These are phyloP conservation scores for Schoenoplectus tabernaemontani DNA, from an alignment of 202 grass and related monocot genomes.

Conservation along the genomic window DNA sequence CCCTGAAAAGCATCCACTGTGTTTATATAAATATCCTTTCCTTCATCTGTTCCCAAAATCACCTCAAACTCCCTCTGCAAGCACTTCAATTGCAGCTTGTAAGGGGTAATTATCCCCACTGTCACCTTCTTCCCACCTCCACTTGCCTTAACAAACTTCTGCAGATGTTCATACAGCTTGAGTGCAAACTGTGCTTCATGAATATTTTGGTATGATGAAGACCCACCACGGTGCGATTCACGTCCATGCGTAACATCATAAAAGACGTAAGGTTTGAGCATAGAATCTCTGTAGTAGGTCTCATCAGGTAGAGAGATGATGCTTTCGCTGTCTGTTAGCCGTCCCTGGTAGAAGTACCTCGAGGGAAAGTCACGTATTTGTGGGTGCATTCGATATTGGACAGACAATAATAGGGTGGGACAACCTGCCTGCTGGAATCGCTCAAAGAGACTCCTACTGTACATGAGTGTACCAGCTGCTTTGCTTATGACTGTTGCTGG, in stretches of 20 bases:
- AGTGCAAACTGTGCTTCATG: constrained; percentile 87
- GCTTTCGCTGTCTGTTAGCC: constrained; percentile 86
- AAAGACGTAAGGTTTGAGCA: constrained; percentile 86
- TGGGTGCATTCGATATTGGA: constrained; percentile 98
- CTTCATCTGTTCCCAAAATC: constrained; percentile 75
- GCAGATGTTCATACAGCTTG: constrained; percentile 72
- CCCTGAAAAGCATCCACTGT: constrained; percentile 99
- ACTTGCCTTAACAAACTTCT: constrained; percentile 73
- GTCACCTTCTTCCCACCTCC: constrained; percentile 71
- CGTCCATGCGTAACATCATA: constrained; percentile 87
- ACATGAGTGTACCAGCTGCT: constrained; percentile 95
- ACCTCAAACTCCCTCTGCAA: constrained; percentile 86
- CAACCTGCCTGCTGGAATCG: constrained; percentile 94
- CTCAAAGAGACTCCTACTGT: constrained; percentile 98
- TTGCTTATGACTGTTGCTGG: constrained; percentile 99
- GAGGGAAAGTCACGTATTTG: constrained; percentile 98
- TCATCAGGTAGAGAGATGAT: constrained; percentile 67
- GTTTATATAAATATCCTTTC: constrained; percentile 98
- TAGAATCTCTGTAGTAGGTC: constrained; percentile 61
- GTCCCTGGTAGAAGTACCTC: constrained; percentile 91
- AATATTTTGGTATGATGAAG: constrained; percentile 84
- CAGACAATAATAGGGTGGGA: constrained; percentile 85
- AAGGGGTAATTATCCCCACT: constrained; percentile 97
- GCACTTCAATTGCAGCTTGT: constrained; percentile 97
- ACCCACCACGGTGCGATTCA: constrained; percentile 90